Percentiles rank a stretch among this genome's conserved stretches.
Conservation (phyloP, 805 yeast genomes). For the Kurtzmaniella fragi region DNA sequence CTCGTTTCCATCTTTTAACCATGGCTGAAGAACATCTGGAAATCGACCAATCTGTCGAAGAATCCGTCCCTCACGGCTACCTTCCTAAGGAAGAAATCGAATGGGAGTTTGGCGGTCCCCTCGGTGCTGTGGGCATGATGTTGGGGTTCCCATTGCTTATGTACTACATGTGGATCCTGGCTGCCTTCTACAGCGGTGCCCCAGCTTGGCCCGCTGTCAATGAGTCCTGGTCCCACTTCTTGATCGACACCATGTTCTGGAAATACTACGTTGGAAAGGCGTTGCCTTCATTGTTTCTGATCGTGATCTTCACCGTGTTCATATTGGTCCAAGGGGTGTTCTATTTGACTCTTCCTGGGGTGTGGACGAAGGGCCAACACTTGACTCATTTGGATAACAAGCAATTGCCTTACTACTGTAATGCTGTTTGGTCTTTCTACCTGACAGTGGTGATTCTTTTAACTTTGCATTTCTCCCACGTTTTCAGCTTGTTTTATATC, state of each 20-base stretch:
- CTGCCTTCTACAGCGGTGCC: constrained; percentile 69
- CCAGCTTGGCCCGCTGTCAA: constrained; percentile 63
- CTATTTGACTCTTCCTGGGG: constrained; percentile 84
- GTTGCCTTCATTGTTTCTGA: constrained; percentile 54
- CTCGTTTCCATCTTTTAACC: too few species aligned
- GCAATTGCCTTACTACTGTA: constrained; percentile 89
- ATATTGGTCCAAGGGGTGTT: constrained; percentile 64
- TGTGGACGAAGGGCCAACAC: constrained; percentile 94
- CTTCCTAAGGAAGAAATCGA: constrained; percentile 49
- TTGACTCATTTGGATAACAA: constrained; percentile 72
- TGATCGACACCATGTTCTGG: constrained; percentile 34
- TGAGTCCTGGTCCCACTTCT: constrained; percentile 51
- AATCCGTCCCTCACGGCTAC: constrained; percentile 20
- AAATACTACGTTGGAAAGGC: constrained; percentile 46
- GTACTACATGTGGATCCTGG: constrained; percentile 96
- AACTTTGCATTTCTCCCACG: constrained; percentile 64
- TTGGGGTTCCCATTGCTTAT: constrained; percentile 85
- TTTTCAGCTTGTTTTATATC: constrained; percentile 69
- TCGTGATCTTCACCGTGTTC: constrained; percentile 69
- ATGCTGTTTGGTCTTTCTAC: constrained; percentile 84
- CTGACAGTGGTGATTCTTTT: constrained; percentile 54
- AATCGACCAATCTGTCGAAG: constrained; percentile 8
- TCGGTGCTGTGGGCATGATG: constrained; percentile 89
- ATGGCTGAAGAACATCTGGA: constrained; percentile 2
- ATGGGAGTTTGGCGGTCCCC: constrained; percentile 91